These are phyloP conservation scores for Lachancea cidri DNA, from an alignment of 805 yeast species.

Conservation along the genomic window DNA sequence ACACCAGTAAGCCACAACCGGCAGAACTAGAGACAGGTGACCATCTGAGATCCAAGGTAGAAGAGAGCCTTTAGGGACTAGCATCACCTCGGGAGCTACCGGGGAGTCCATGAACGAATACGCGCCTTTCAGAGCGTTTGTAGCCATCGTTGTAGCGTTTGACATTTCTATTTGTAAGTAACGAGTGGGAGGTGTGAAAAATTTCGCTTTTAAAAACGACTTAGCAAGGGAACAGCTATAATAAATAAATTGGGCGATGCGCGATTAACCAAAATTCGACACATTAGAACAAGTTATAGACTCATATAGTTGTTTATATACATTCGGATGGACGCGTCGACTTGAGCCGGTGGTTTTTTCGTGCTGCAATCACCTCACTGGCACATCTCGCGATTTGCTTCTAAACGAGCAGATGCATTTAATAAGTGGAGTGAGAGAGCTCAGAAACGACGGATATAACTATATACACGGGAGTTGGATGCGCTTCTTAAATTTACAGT, in stretches of 20 bases:
- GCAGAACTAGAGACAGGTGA: constrained; percentile 62
- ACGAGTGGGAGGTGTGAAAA: not conserved
- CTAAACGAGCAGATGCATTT: not conserved
- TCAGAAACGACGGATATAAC: not conserved
- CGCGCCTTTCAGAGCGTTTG: constrained; percentile 12
- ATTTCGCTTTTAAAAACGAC: not conserved
- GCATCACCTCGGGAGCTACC: constrained; percentile 27
- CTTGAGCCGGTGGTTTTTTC: not conserved
- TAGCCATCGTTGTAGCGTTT: not conserved
- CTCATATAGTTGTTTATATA: not conserved
- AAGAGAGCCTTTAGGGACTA: constrained; percentile 38
- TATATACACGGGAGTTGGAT: not conserved
- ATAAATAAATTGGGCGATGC: not conserved
- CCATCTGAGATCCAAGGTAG: constrained; percentile 67
- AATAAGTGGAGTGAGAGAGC: not conserved
- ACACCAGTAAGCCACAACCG: constrained; percentile 81
- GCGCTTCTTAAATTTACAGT: not conserved
- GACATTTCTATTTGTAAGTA: not conserved
- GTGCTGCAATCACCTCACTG: not conserved
- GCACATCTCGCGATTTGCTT: not conserved
- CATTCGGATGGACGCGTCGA: not conserved
- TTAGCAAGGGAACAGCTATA: not conserved
- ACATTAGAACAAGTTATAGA: not conserved
- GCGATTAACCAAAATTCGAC: not conserved
- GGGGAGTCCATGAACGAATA: constrained; percentile 21